A percentile compares a stretch with the other conserved stretches of the same genome.
These are phyloP conservation scores for Suillus americanus DNA, from an alignment of 768 basidiomycete species.

Conservation along the genomic window DNA sequence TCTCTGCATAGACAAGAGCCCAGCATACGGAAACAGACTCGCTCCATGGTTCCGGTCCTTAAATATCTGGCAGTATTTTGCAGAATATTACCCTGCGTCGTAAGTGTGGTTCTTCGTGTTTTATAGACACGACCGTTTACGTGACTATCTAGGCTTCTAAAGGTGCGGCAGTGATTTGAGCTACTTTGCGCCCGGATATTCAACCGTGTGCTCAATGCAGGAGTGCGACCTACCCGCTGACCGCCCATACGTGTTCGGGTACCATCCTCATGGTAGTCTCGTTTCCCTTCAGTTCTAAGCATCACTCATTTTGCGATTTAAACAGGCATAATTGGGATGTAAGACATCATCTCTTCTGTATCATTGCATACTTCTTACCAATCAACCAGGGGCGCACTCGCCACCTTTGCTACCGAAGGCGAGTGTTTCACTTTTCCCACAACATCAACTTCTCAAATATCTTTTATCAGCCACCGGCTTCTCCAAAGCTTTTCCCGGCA, in stretches of 20 bases:
- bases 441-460: constrained; percentile 3
- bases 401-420: constrained; percentile 97
- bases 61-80: constrained; percentile 86
- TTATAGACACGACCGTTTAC: background rate
- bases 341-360: constrained; percentile 29
- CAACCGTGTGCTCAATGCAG: constrained; percentile 26
- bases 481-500: constrained; percentile 85
- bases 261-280: constrained; percentile 85
- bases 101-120: constrained; percentile 49
- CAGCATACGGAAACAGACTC: constrained; percentile 69
- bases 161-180: constrained; percentile 37
- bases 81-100: constrained; percentile 89
- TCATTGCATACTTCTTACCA: background rate
- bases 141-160: constrained; percentile 41
- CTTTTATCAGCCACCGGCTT: constrained; percentile 77
- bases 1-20: constrained; percentile 69
- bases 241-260: constrained; percentile 94
- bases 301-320: constrained; percentile 7
- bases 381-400: constrained; percentile 76
- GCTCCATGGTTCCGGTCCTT: constrained; percentile 72
- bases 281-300: background rate
- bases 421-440: constrained; percentile 9
- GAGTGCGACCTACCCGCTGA: constrained; percentile 90
- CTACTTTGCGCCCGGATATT: background rate
- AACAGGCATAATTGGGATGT: constrained; percentile 97